Evolutionary conservation across 2,329 filamentous ascomycete species (phyloP).

Genomic region (Pestalotiopsis sp.): DNA sequence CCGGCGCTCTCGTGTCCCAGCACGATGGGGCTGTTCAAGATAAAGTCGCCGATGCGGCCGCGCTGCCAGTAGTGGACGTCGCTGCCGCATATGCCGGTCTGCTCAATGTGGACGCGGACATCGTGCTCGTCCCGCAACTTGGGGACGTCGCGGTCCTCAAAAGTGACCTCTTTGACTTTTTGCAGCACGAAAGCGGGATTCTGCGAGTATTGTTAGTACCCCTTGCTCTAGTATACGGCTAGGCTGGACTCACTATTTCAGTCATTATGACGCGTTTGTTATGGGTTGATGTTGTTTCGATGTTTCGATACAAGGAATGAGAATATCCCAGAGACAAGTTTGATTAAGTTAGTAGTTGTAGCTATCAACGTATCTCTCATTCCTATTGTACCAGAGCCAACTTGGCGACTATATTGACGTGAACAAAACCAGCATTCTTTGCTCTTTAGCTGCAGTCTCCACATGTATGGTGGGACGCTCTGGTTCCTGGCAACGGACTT

Average conservation of each 20-base stretch:
- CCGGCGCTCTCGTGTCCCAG: conserved; percentile 49
- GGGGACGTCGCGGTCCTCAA: conserved; percentile 44
- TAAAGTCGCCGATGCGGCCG: conserved; percentile 46
- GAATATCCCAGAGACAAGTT: neutral
- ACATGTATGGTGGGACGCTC: neutral
- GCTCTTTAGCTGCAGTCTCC: neutral
- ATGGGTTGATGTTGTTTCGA: neutral
- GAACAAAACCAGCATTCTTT: neutral
- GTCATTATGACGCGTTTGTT: neutral
- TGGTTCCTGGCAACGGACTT: neutral
- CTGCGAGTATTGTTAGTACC: conserved; percentile 17
- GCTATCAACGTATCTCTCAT: neutral
- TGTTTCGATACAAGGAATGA: neutral
- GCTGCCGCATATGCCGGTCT: conserved; percentile 48
- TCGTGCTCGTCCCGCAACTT: conserved; percentile 38
- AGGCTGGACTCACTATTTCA: conserved; percentile 12
- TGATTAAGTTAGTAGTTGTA: neutral
- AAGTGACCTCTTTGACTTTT: conserved; percentile 41
- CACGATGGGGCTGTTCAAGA: conserved; percentile 42
- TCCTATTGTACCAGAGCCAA: neutral
- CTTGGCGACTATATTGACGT: neutral
- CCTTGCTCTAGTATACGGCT: neutral
- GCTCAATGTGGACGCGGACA: conserved; percentile 43
- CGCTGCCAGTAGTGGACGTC: conserved; percentile 48
- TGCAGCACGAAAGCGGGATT: conserved; percentile 49